Evolutionary conservation across 768 basidiomycete genomes (phyloP).

Genomic region (Solioccasus polychromus): DNA sequence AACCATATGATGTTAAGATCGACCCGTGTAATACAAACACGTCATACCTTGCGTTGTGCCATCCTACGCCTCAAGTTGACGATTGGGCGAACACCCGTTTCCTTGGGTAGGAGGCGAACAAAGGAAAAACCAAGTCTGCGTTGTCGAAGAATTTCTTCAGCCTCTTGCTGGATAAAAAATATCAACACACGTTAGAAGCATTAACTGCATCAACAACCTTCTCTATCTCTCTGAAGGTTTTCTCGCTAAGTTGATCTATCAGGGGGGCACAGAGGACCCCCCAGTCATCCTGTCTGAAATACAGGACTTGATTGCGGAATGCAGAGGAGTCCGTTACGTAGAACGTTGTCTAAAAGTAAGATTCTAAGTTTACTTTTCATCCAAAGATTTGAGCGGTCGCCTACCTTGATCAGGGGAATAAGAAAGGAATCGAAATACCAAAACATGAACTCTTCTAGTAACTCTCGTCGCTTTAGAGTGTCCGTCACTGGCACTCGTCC

Average conservation of each 20-base stretch:
- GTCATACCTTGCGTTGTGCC: conserved; percentile 31
- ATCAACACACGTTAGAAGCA: not conserved
- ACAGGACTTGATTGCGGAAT: conserved; percentile 78
- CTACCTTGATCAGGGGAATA: conserved; percentile 71
- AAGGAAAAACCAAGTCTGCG: conserved; percentile 80
- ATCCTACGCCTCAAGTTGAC: conserved; percentile 76
- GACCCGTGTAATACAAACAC: not conserved
- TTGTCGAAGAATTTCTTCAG: conserved; percentile 62
- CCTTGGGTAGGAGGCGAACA: conserved; percentile 89
- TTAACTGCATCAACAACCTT: conserved; percentile 44
- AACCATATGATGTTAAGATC: conserved; percentile 25
- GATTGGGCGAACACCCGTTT: conserved; percentile 91
- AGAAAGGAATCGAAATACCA: conserved; percentile 94
- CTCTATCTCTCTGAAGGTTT: conserved; percentile 69
- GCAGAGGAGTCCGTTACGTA: conserved; percentile 92
- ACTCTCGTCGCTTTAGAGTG: conserved; percentile 68
- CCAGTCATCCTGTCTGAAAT: conserved; percentile 97
- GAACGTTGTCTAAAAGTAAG: conserved; percentile 69
- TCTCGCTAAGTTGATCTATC: conserved; percentile 64
- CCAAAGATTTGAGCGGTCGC: conserved; percentile 12
- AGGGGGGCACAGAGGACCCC: conserved; percentile 76
- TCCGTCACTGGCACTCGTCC: conserved; percentile 61
- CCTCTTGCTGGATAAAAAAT: conserved; percentile 49
- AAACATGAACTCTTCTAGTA: conserved; percentile 85
- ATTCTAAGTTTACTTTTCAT: not conserved